phyloP scores from a whole-genome alignment of 805 yeast species.

The Starmera caribaea region DNA sequence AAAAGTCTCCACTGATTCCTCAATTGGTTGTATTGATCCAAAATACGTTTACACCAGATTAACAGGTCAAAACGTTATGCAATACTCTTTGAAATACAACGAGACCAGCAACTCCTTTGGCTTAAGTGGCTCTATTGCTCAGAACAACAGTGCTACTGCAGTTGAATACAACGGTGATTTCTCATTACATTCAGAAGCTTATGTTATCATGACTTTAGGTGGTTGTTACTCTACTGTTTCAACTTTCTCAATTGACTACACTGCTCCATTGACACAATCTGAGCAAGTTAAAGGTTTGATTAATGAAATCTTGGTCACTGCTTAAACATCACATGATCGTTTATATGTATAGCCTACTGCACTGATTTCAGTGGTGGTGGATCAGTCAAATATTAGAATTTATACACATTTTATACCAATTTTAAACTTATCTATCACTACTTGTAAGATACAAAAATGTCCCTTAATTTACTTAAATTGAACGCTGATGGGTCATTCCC shows the following conservation, averaged over 20 bases:
- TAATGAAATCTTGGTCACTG: constrained; percentile 5
- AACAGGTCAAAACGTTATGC: constrained; percentile 24
- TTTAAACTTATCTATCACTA: no score
- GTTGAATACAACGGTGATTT: constrained; percentile 32
- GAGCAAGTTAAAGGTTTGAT: constrained; percentile 10
- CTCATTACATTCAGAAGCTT: constrained; percentile 32
- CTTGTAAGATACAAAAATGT: no score
- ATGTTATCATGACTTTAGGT: constrained; percentile 12
- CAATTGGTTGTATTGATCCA: constrained; percentile 30
- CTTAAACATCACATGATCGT: not conserved
- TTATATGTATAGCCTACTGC: not conserved
- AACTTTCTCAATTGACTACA: constrained; percentile 36
- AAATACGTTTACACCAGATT: constrained; percentile 35
- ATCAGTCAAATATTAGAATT: no score
- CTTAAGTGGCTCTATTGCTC: constrained; percentile 8
- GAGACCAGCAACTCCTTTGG: constrained; percentile 24
- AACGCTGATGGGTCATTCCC: constrained; percentile 12
- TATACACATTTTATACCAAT: no score
- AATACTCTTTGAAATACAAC: constrained; percentile 22
- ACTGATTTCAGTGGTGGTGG: no score
- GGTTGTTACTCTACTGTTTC: constrained; percentile 35
- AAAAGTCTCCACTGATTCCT: constrained; percentile 29
- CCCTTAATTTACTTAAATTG: no score
- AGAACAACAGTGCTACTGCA: constrained; percentile 15
- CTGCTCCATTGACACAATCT: constrained; percentile 12